Evolutionary conservation across 176 grass and related monocot genomes (phyloP).

Genomic region (Oryza brachyantha): DNA sequence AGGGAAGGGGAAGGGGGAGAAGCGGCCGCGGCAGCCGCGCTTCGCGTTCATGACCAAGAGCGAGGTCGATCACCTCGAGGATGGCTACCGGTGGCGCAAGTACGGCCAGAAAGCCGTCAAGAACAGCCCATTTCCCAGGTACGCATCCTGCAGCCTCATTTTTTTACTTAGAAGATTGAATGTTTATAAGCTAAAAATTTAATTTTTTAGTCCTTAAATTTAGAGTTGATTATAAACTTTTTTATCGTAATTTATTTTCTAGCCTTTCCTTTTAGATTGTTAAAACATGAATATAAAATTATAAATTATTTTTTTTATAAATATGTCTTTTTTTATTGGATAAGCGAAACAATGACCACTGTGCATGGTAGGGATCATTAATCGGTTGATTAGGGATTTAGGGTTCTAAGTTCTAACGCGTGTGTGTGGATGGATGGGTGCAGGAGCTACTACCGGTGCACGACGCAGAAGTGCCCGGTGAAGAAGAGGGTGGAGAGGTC

Average conservation of each 20-base stretch:
- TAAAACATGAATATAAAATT: no score
- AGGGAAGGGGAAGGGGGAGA: slow-evolving; percentile 62
- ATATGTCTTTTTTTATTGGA: no score
- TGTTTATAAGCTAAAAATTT: no score
- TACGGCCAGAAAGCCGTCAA: slow-evolving; percentile 99
- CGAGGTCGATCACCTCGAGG: slow-evolving; percentile 90
- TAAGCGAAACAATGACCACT: no score
- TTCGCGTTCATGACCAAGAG: slow-evolving; percentile 98
- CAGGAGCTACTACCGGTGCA: slow-evolving; percentile 99
- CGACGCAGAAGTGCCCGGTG: slow-evolving; percentile 90
- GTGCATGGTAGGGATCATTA: background rate
- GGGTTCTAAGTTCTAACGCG: background rate
- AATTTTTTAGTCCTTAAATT: no score
- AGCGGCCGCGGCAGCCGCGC: slow-evolving; percentile 61
- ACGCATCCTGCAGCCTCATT: background rate
- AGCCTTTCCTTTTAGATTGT: no score
- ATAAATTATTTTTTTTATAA: no score
- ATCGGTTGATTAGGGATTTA: background rate
- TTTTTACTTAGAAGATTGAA: no score
- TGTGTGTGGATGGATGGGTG: background rate
- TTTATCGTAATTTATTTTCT: no score
- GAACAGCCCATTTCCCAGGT: slow-evolving; percentile 96
- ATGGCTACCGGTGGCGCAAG: slow-evolving; percentile 95
- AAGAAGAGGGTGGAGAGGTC: slow-evolving; percentile 99
- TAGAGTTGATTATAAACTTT: no score